A percentile compares a stretch with the other conserved stretches of the same genome.
Evolutionary conservation across 768 basidiomycete species (phyloP).

Genomic region (Lactarius akahatsu): DNA sequence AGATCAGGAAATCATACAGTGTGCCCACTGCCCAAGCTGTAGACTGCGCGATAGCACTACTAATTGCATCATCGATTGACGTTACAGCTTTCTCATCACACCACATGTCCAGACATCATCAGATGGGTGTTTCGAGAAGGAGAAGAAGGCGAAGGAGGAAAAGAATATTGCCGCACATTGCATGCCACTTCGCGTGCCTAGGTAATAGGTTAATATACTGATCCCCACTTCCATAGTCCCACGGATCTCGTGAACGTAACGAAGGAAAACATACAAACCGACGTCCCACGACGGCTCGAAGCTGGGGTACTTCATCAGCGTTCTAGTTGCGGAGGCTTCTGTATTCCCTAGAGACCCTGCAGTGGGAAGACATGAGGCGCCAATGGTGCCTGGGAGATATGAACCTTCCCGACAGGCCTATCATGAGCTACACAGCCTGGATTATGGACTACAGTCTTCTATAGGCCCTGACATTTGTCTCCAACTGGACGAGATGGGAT

Average conservation of each 20-base stretch:
- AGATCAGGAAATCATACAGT: not conserved
- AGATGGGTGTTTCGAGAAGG: not conserved
- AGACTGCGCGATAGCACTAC: not conserved
- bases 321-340: too few species aligned
- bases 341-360: too few species aligned
- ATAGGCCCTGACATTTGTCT: too few species aligned
- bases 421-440: not conserved
- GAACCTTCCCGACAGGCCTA: not conserved
- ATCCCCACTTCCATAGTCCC: not conserved
- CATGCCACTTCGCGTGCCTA: not conserved
- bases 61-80: not conserved
- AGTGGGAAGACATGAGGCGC: not conserved
- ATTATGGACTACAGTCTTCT: too few species aligned
- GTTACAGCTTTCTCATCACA: too few species aligned
- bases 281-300: not conserved
- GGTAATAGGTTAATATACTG: not conserved
- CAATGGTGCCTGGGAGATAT: too few species aligned
- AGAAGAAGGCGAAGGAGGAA: not conserved
- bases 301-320: too few species aligned
- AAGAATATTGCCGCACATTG: not conserved
- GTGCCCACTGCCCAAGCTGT: not conserved
- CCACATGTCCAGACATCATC: too few species aligned
- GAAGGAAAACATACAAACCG: not conserved
- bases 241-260: not conserved
- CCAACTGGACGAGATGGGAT: not conserved